These are phyloP conservation scores for Backusella sp. DNA, from an alignment of 192 early-diverging fungal species.

Conservation along the genomic window DNA sequence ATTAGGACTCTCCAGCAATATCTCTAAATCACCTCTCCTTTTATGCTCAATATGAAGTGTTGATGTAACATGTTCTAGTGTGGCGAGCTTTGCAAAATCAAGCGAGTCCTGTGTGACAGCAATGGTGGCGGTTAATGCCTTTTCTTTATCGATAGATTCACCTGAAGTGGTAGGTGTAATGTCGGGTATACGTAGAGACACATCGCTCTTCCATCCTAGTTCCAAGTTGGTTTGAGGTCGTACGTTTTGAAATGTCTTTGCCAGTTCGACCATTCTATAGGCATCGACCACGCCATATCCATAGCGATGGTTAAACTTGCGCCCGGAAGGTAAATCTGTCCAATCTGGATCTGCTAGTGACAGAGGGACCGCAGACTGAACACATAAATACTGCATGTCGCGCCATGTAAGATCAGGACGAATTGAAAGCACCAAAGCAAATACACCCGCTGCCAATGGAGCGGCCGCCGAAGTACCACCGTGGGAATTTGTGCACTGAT, in stretches of 20 bases:
- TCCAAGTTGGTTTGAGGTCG: constrained; percentile 61
- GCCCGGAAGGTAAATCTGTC: constrained; percentile 63
- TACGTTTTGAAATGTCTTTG: constrained; percentile 65
- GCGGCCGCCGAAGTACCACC: constrained; percentile 97
- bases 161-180: background rate
- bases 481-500: constrained; percentile 73
- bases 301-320: constrained; percentile 87
- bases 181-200: constrained; percentile 17
- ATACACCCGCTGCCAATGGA: constrained; percentile 87
- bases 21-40: constrained; percentile 83
- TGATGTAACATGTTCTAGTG: constrained; percentile 87
- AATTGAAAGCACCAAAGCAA: constrained; percentile 79
- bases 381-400: constrained; percentile 86
- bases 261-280: constrained; percentile 74
- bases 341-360: constrained; percentile 71
- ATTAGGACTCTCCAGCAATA: constrained; percentile 76
- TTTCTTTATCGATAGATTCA: background rate
- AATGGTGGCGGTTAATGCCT: constrained; percentile 8
- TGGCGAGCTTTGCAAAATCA: constrained; percentile 42
- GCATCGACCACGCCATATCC: constrained; percentile 94
- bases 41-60: constrained; percentile 80
- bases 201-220: constrained; percentile 19
- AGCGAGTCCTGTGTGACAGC: constrained; percentile 52
- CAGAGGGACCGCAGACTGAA: constrained; percentile 76
- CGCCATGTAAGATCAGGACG: constrained; percentile 96